These are phyloP conservation scores for Cytospora chrysosperma DNA, from an alignment of 2,329 filamentous ascomycete genomes.

Conservation along the genomic window DNA sequence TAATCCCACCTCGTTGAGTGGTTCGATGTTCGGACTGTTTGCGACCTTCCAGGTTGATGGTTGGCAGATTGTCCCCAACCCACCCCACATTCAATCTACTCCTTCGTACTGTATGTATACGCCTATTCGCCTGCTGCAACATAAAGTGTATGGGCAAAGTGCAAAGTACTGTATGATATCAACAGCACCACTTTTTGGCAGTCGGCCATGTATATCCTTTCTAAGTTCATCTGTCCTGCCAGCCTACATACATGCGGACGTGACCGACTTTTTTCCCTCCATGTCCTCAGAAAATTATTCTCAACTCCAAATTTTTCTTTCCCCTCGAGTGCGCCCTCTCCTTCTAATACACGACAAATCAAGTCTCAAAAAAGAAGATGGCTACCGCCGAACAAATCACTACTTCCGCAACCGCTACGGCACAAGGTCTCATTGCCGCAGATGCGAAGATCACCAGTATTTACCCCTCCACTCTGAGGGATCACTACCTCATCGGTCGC, in stretches of 20 bases:
- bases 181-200: slow-evolving; percentile 16
- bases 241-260: background rate
- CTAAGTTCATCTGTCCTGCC: background rate
- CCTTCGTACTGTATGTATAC: background rate
- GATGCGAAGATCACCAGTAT: slow-evolving; percentile 13
- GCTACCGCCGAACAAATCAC: slow-evolving; percentile 3
- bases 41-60: background rate
- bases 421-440: slow-evolving; percentile 7
- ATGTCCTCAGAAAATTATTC: background rate
- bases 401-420: slow-evolving; percentile 3
- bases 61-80: slow-evolving; percentile 6
- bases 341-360: background rate
- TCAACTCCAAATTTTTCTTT: background rate
- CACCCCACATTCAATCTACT: slow-evolving; percentile 1
- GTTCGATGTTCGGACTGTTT: background rate
- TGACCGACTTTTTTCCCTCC: background rate
- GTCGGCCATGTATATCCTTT: background rate
- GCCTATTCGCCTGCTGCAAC: background rate
- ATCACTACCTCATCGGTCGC: background rate
- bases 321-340: background rate
- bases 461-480: background rate
- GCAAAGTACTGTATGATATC: slow-evolving; percentile 15
- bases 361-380: background rate
- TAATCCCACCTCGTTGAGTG: background rate
- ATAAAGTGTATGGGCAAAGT: background rate